phyloP scores from a whole-genome alignment of 805 yeast genomes.

The Saturnispora diversa region DNA sequence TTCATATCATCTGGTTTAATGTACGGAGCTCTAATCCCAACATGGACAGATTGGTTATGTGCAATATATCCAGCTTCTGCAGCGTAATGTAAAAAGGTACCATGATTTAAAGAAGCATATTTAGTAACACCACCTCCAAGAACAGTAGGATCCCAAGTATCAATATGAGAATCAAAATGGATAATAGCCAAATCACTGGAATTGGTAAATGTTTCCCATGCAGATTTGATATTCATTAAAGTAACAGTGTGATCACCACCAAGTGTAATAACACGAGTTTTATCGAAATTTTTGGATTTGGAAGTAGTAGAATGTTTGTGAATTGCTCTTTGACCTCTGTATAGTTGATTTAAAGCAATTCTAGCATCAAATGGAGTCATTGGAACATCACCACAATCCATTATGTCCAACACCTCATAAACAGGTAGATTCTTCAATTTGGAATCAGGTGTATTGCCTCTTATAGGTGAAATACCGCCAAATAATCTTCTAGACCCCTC shows the following conservation, averaged over 20 bases:
- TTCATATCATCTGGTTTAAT: slow-evolving; percentile 28
- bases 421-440: slow-evolving; percentile 35
- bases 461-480: slow-evolving; percentile 36
- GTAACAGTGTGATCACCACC: slow-evolving; percentile 60
- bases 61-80: slow-evolving; percentile 55
- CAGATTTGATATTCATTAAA: slow-evolving; percentile 43
- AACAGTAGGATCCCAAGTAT: slow-evolving; percentile 60
- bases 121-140: slow-evolving; percentile 56
- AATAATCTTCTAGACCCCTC: slow-evolving; percentile 36
- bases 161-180: slow-evolving; percentile 63
- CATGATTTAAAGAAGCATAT: slow-evolving; percentile 52
- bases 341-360: slow-evolving; percentile 47
- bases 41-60: slow-evolving; percentile 44
- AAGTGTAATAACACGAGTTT: slow-evolving; percentile 38
- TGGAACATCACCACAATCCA: slow-evolving; percentile 56
- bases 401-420: slow-evolving; percentile 34
- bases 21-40: slow-evolving; percentile 60
- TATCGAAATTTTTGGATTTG: slow-evolving; percentile 18
- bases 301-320: slow-evolving; percentile 30
- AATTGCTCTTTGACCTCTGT: slow-evolving; percentile 44
- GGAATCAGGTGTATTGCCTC: slow-evolving; percentile 30
- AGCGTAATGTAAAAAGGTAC: slow-evolving; percentile 64
- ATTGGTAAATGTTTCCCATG: slow-evolving; percentile 39
- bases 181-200: slow-evolving; percentile 43
- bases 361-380: slow-evolving; percentile 55